Percentiles rank a stretch among this genome's conserved stretches.
Conservation (phyloP, 345 rosid species). For the Euphorbia pulcherrima region DNA sequence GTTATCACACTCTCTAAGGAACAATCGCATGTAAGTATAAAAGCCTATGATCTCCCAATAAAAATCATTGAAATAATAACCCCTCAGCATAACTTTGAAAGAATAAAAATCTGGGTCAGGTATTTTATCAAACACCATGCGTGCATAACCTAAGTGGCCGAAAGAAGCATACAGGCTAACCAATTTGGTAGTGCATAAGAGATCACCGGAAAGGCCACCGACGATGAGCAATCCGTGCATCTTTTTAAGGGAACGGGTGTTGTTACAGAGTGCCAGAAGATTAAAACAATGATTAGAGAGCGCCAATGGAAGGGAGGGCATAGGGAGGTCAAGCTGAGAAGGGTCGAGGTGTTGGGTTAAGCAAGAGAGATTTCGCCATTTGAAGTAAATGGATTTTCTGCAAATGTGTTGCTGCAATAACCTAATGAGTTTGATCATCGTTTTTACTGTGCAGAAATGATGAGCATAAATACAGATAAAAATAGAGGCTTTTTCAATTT, state of each 20-base stretch:
- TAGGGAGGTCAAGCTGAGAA: constrained; percentile 12
- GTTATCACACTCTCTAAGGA: constrained; percentile 35
- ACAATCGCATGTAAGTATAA: constrained; percentile 36
- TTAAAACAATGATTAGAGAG: constrained; percentile 34
- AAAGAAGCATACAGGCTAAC: constrained; percentile 53
- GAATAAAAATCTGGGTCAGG: constrained; percentile 63
- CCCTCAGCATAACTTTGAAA: constrained; percentile 66
- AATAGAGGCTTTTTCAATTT: too few species aligned
- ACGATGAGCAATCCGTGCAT: constrained; percentile 44
- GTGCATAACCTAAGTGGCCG: constrained; percentile 52
- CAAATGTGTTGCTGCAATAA: constrained; percentile 15
- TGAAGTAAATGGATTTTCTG: constrained; percentile 20
- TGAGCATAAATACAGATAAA: too few species aligned
- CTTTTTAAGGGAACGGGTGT: constrained; percentile 38
- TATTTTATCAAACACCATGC: constrained; percentile 60
- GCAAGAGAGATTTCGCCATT: constrained; percentile 23
- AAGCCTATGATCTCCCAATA: constrained; percentile 37
- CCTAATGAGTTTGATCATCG: constrained; percentile 17
- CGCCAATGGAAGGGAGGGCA: constrained; percentile 18
- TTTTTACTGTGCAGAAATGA: not conserved
- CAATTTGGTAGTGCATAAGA: constrained; percentile 52
- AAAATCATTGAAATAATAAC: constrained; percentile 50
- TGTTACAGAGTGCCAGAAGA: constrained; percentile 47
- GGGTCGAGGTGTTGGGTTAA: not conserved
- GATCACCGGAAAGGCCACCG: constrained; percentile 41